Evolutionary conservation across 192 early-diverging fungal genomes (phyloP).

Genomic region (Obelidium mucronatum): DNA sequence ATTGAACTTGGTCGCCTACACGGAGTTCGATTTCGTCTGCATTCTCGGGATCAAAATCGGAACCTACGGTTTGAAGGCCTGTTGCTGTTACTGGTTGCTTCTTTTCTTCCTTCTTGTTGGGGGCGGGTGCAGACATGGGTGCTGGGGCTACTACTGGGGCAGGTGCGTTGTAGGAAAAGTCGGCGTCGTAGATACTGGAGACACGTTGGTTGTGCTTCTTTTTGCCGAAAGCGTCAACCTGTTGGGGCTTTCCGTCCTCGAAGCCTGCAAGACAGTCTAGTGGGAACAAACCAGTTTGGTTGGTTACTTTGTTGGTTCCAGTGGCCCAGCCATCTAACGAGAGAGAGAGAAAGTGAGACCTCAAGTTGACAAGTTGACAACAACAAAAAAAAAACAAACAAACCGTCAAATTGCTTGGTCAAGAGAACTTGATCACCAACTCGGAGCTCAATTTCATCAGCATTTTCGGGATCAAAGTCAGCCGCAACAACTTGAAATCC

Average conservation of each 20-base stretch:
- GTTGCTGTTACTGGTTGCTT: neutral
- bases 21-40: slow-evolving; percentile 17
- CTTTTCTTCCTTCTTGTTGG: neutral
- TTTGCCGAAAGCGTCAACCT: neutral
- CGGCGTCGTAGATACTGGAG: slow-evolving; percentile 20
- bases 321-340: slow-evolving; percentile 17
- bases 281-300: slow-evolving; percentile 11
- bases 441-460: slow-evolving; percentile 30
- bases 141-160: neutral
- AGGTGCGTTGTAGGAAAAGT: neutral
- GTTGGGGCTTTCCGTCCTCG: neutral
- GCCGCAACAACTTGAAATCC: neutral
- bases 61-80: neutral
- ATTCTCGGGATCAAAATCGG: slow-evolving; percentile 4
- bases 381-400: neutral
- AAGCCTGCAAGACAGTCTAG: slow-evolving; percentile 10
- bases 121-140: neutral
- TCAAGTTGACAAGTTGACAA: neutral
- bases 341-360: neutral
- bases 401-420: slow-evolving; percentile 16
- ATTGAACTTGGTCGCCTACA: slow-evolving; percentile 7
- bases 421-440: slow-evolving; percentile 24
- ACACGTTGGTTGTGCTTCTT: slow-evolving; percentile 13
- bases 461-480: neutral
- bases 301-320: neutral